Conservation (phyloP, 345 rosid genomes). For the Salix exigua region DNA sequence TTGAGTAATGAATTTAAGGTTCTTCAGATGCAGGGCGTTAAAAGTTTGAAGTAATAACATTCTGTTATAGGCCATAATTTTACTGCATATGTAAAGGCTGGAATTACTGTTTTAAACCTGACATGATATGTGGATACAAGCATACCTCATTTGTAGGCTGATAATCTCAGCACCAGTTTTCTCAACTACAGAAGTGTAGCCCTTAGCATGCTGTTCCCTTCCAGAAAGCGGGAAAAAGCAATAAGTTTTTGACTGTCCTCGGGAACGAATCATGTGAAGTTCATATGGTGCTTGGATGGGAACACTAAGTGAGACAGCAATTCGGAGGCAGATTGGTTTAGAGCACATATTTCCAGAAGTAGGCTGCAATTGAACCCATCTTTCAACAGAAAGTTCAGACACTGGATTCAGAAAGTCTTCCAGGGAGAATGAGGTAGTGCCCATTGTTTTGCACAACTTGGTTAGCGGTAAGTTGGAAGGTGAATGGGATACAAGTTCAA, state of each 20-base stretch:
- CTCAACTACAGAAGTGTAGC: constrained; percentile 42
- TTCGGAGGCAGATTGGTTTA: constrained; percentile 52
- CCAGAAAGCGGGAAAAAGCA: constrained; percentile 59
- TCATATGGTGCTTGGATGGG: constrained; percentile 53
- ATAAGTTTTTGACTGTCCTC: constrained; percentile 41
- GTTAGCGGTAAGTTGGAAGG: constrained; percentile 41
- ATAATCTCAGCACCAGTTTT: constrained; percentile 57
- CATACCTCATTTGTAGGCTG: constrained; percentile 85
- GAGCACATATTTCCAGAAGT: constrained; percentile 28
- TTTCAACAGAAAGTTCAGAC: constrained; percentile 60
- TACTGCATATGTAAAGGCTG: background rate
- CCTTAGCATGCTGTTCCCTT: constrained; percentile 42
- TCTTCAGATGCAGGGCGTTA: background rate
- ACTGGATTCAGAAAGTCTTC: constrained; percentile 57
- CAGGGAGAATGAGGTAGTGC: constrained; percentile 53
- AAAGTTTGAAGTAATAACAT: background rate
- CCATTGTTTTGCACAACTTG: constrained; percentile 47
- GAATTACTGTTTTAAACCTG: background rate
- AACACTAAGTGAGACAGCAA: constrained; percentile 65
- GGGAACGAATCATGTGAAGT: constrained; percentile 48
- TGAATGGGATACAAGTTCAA: constrained; percentile 61
- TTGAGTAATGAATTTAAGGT: background rate
- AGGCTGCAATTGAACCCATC: constrained; percentile 71
- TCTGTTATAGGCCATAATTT: background rate
- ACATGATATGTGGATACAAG: background rate